These are phyloP conservation scores for Globisporangium ultimum DNA, from an alignment of 352 stramenopile species.

Conservation along the genomic window DNA sequence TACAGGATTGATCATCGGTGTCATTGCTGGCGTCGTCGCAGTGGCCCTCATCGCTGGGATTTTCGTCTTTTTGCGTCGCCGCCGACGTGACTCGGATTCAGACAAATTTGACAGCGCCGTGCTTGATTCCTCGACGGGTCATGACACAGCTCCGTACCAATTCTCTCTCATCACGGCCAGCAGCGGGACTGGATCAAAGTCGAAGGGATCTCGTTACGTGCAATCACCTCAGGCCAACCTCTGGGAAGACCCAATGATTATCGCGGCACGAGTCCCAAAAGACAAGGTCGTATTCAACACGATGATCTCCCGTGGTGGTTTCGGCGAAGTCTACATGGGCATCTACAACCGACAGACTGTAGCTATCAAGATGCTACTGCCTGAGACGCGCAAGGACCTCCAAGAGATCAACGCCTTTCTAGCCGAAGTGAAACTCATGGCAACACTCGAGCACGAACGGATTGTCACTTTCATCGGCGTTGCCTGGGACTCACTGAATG, in stretches of 20 bases:
- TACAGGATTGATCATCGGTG: too few relatives aligned
- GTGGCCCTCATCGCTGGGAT: too few relatives aligned
- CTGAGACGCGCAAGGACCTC: constrained; percentile 43
- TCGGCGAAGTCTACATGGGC: constrained; percentile 20
- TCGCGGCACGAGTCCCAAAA: not conserved
- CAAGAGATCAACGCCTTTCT: constrained; percentile 49
- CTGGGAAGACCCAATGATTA: constrained; percentile 5
- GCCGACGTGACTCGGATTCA: too few relatives aligned
- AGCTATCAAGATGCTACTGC: constrained; percentile 57
- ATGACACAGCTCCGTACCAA: too few relatives aligned
- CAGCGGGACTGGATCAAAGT: too few relatives aligned
- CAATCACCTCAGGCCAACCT: not conserved
- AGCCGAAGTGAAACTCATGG: constrained; percentile 55
- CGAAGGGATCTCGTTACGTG: too few relatives aligned
- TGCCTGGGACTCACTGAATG: constrained; percentile 47
- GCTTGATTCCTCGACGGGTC: too few relatives aligned
- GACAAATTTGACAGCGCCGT: too few relatives aligned
- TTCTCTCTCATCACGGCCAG: too few relatives aligned
- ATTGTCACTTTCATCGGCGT: constrained; percentile 69
- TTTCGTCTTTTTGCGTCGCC: too few relatives aligned
- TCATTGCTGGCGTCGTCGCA: too few relatives aligned
- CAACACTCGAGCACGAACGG: constrained; percentile 52
- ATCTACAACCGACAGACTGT: constrained; percentile 41
- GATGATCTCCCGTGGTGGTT: constrained; percentile 13
- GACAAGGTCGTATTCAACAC: not conserved